Base-by-base conservation (phyloP, 371 early-diverging fungal genomes). In the Lichtheimia ramosa region DNA sequence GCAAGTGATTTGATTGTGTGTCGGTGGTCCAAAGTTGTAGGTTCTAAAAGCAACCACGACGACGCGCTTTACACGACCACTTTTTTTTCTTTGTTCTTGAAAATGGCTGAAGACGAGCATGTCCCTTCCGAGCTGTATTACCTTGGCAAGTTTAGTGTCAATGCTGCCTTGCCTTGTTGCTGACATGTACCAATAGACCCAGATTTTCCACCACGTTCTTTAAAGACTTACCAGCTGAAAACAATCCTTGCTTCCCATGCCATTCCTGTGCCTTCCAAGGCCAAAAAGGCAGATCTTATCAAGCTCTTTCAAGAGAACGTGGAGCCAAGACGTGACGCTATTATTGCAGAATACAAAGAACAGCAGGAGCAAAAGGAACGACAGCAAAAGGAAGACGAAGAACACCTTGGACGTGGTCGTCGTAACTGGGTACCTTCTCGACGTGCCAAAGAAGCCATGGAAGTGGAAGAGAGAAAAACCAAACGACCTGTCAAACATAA, bases 91-190 rank as follows among this genome's bases (percentile, higher is more conserved):
- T 18, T 20, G 21, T n/a, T n/a, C n/a, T n/a, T n/a, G 12, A 43
- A 2, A 55, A 10, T 46, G 46, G 7, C 46, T 46, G 21, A 46
- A 39, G n/a, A 20, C 3, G 14, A 40, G 12, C 3, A 51, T 16
- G 51, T 64, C 12, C 64, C 64, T 18, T 34, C 54, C 48, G 58
- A 57, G 24, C 55, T 64, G 12, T 64, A 64, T 51, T 64, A 64
- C 16, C 43, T 64, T n/a, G 64, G 64, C 59, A 55, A 62, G 20
- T 18, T 0, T 16, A 2, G 14, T 23, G n/a, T 14, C 4, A 40
- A 13, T 16, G 3, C 15, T 40, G 14, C 7, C 1, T 25, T 43
- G 15, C 7, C 15, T 16, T 34, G 21, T 15, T 41, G 14, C 51
- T 24, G 13, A 23, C 50, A 27, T 3, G 2, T 8, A 14, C 12